A percentile compares a stretch with the other conserved stretches of the same genome.
phyloP scores from a whole-genome alignment of 1,284 basidiomycete species.

The Lignosus rhinocerotis region DNA sequence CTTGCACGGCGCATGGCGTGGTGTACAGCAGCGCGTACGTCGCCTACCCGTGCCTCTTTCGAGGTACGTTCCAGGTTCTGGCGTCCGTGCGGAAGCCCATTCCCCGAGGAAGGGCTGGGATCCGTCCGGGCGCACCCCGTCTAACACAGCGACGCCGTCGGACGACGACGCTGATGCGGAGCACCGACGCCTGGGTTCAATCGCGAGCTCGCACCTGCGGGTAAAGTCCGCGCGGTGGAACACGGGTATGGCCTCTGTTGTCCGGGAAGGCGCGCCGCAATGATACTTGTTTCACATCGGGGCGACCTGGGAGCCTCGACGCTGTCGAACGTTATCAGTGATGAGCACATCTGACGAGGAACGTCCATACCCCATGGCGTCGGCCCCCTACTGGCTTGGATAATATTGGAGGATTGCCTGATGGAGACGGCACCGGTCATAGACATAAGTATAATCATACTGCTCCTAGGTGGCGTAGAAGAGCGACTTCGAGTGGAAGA shows the following conservation, averaged over 20 bases:
- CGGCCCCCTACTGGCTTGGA: not conserved
- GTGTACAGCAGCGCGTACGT: not conserved
- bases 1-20: not conserved
- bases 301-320: no score
- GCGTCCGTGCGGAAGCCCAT: not conserved
- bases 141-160: not conserved
- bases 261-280: not conserved
- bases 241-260: not conserved
- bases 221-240: not conserved
- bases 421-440: not conserved
- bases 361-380: not conserved
- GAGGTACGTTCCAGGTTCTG: not conserved
- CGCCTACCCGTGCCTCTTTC: not conserved
- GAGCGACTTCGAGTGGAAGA: not conserved
- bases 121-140: not conserved
- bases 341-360: not conserved
- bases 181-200: constrained; percentile 1
- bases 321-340: not conserved
- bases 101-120: not conserved
- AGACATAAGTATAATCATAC: not conserved
- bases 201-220: not conserved
- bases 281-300: not conserved
- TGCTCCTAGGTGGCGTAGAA: not conserved
- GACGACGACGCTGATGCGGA: not conserved
- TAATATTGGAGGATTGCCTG: not conserved